phyloP scores from a whole-genome alignment of 2,329 filamentous ascomycete species.

The Calcarisporium arbuscula region DNA sequence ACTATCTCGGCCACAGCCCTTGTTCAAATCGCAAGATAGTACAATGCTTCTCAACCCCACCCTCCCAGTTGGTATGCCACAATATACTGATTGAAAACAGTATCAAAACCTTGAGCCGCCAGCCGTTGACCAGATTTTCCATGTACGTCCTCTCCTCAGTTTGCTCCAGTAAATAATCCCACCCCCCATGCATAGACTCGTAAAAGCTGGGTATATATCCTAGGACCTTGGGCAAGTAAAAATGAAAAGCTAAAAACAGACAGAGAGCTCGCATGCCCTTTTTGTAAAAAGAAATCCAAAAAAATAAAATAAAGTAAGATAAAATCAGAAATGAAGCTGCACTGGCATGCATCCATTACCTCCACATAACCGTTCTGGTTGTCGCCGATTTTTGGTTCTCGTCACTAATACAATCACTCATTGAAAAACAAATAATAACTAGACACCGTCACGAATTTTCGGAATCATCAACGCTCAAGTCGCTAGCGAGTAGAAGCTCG shows the following conservation, averaged over 20 bases:
- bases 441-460: slow-evolving; percentile 1
- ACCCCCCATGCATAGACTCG: slow-evolving; percentile 12
- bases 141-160: slow-evolving; percentile 1
- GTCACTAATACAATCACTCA: too few relatives aligned
- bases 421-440: neutral
- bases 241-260: slow-evolving; percentile 5
- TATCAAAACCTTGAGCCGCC: too few relatives aligned
- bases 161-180: slow-evolving; percentile 8
- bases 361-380: too few relatives aligned
- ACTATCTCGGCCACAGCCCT: too few relatives aligned
- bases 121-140: neutral
- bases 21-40: too few relatives aligned
- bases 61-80: too few relatives aligned
- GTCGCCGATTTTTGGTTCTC: too few relatives aligned
- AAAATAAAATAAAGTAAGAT: slow-evolving; percentile 4
- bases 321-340: slow-evolving; percentile 2
- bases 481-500: slow-evolving; percentile 28
- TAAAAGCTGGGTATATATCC: slow-evolving; percentile 23
- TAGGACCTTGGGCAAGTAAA: slow-evolving; percentile 14
- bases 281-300: slow-evolving; percentile 6
- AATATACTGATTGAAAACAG: too few relatives aligned
- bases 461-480: too few relatives aligned
- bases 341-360: too few relatives aligned
- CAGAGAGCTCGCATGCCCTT: too few relatives aligned
- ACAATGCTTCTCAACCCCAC: too few relatives aligned